A percentile compares a stretch with the other conserved stretches of the same genome.
Conservation (phyloP, 2,329 filamentous ascomycete species). For the Verticillium nonalfalfae region DNA sequence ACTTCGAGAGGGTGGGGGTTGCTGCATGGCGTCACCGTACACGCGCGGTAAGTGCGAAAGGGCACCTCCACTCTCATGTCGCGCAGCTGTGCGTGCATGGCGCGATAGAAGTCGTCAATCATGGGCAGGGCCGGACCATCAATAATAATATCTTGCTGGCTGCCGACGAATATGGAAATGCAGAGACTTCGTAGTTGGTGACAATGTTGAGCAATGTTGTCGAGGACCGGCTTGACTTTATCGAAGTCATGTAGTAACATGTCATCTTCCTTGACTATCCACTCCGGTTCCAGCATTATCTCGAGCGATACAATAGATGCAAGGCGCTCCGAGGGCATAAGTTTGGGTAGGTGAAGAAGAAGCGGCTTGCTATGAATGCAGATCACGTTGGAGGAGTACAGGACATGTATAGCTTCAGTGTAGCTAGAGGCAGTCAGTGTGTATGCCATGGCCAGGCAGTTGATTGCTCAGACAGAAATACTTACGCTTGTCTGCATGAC, state of each 20-base stretch:
- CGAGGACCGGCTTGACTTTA: not conserved
- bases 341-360: conserved; percentile 10
- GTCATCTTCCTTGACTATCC: not conserved
- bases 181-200: not conserved
- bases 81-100: not conserved
- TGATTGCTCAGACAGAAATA: no score
- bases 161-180: not conserved
- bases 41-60: conserved; percentile 30
- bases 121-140: not conserved
- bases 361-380: conserved; percentile 12
- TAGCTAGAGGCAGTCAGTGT: conserved; percentile 8
- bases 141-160: not conserved
- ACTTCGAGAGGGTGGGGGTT: not conserved
- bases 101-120: not conserved
- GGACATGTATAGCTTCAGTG: conserved; percentile 16
- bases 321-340: conserved; percentile 8
- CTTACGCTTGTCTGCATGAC: conserved; percentile 18
- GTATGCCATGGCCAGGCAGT: not conserved
- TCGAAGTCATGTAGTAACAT: not conserved
- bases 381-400: conserved; percentile 20
- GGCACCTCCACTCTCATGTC: not conserved
- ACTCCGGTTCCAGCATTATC: conserved; percentile 2
- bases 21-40: no score
- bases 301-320: conserved; percentile 11
- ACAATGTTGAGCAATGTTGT: not conserved